Evolutionary conservation across 352 stramenopile genomes (phyloP), one percentile per base, ranked within the genome.

Genomic region (Saprolegnia parasitica): DNA sequence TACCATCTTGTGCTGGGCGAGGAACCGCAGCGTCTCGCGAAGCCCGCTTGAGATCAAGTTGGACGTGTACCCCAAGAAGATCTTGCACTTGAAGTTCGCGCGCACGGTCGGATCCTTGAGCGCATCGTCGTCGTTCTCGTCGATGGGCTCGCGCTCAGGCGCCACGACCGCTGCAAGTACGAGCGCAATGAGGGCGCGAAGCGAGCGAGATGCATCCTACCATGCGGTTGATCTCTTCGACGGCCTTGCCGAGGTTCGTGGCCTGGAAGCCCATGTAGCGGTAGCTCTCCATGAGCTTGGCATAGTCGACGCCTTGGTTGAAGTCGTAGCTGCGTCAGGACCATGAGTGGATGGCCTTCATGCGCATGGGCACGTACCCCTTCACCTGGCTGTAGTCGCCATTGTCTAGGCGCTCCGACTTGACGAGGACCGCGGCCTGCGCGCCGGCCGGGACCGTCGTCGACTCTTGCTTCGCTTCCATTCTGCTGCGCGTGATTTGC

Each of bases 31-130:
- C 9, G 98, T 96, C 79, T 99, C 98, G 63, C 98, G 87, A 56
- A 99, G 79, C 8, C 98, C 98, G 67, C 86, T 99, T 5, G 96
- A 99, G 71, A 99, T 99, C 77, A 99, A 89, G 85, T 99, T 99
- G 42, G 91, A 98, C 47, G 98, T 99, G 83, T 99, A 99, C 5
- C 87, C 90, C 26, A 99, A 81, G 79, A 99, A 99, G 70, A 99
- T 99, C n/a, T 92, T 98, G 78, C 84, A 96, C 76, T 98, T 98
- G 55, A 95, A 79, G 4, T 76, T 83, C 24, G 84, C 86, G 50
- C 91, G 90, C 71, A 86, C 91, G 61, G 74, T 77, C 4, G 81
- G 77, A 62, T 96, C 86, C 49, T 83, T 81, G 52, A 97, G 78
- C 54, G 90, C 76, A 52, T 97, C 86, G 68, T 99, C 96, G 40